Conservation (phyloP, 2,329 filamentous ascomycete genomes). For the Fusarium nanum region DNA sequence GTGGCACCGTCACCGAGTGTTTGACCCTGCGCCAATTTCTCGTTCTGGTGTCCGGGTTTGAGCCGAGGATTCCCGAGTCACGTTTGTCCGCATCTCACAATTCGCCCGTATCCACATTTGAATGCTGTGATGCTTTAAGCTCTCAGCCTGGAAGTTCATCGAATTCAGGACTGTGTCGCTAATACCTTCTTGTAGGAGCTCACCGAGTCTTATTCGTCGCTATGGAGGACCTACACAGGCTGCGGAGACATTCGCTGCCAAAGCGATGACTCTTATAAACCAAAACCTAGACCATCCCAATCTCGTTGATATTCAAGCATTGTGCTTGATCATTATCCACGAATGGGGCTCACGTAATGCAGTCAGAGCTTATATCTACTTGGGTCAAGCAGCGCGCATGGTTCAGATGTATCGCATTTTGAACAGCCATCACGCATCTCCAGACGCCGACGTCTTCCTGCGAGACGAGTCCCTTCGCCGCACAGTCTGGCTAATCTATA, state of each 20-base stretch:
- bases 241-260: constrained; percentile 69
- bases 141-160: neutral
- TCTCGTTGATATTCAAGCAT: constrained; percentile 70
- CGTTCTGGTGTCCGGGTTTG: constrained; percentile 34
- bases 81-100: constrained; percentile 14
- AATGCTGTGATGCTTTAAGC: neutral
- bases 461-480: constrained; percentile 71
- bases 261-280: constrained; percentile 68
- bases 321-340: constrained; percentile 71
- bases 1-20: constrained; percentile 39
- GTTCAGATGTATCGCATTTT: constrained; percentile 72
- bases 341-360: constrained; percentile 72
- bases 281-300: constrained; percentile 69
- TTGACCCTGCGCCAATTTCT: constrained; percentile 16
- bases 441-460: constrained; percentile 67
- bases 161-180: constrained; percentile 10
- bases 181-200: constrained; percentile 58
- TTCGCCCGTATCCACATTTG: neutral
- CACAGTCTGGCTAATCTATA: constrained; percentile 71
- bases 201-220: constrained; percentile 66
- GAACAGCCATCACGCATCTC: constrained; percentile 64
- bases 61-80: constrained; percentile 40
- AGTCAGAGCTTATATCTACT: constrained; percentile 71
- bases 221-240: constrained; percentile 67
- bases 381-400: constrained; percentile 72